Base-by-base conservation (phyloP, 805 yeast species). In the Candida morakotiae region DNA sequence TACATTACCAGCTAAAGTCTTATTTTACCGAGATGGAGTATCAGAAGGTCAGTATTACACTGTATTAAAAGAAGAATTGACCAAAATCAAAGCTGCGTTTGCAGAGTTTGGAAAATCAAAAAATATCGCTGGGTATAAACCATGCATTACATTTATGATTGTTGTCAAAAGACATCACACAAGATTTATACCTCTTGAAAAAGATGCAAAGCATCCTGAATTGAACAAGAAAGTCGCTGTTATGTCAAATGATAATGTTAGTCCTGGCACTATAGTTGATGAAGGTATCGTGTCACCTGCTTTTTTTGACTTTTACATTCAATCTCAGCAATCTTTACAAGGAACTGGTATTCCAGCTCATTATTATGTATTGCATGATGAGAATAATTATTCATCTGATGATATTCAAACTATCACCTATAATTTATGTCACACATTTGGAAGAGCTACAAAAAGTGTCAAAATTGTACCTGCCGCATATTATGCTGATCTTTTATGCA, bases 301-400 rank as follows among this genome's bases (percentile, higher is more conserved):
- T 3, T 39, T 39, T 26, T 39, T 39, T 30, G 42, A 39, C 27
- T 39, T 39, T 17, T 39, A 39, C 19, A 29, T 39, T 17, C 42
- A 39, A 31, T 39, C 42, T 16, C 42, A 39, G 30, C 42, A 39
- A 35, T 38, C 42, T n/a, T 34, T 39, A 20, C 42, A 39, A 34
- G 42, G 42, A 3, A 34, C 38, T n/a, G 42, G 42, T 26, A 34
- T 39, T 16, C 42, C 42, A 18, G 42, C 38, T 13, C 42, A 39
- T 39, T 39, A 39, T 26, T 39, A 39, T 23, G 35, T 39, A 10
- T 34, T 39, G 15, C 42, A 39, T 22, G 42, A 39, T 39, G 42
- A 34, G 21, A 39, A 39, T 18, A 28, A 24, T 30, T 34, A 34
- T 27, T 17, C 35, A 3, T 30, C 42, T 2, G 35, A 39, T 30